These are phyloP conservation scores for Kwoniella newhampshirensis DNA, from an alignment of 768 basidiomycete genomes.

Conservation along the genomic window DNA sequence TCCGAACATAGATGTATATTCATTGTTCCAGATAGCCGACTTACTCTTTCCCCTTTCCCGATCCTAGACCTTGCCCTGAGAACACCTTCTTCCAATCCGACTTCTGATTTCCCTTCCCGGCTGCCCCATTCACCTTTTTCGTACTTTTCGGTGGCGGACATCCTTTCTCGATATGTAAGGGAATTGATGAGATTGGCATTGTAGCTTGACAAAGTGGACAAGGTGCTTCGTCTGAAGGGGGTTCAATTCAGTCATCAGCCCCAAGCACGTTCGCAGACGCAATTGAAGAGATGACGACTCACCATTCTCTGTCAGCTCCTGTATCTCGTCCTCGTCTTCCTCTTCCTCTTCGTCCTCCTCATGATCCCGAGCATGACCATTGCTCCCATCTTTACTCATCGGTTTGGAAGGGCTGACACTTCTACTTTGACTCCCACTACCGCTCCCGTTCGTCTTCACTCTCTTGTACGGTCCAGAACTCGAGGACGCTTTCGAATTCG, in stretches of 20 bases:
- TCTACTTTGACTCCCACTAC: constrained; percentile 15
- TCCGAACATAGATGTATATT: neutral
- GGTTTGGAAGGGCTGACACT: constrained; percentile 19
- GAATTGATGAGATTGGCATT: constrained; percentile 60
- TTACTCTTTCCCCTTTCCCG: constrained; percentile 27
- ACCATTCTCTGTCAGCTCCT: constrained; percentile 39
- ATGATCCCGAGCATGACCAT: neutral
- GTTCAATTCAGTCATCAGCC: constrained; percentile 4
- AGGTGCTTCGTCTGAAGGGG: constrained; percentile 48
- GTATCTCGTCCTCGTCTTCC: constrained; percentile 19
- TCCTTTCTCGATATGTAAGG: constrained; percentile 66
- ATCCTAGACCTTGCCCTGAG: constrained; percentile 25
- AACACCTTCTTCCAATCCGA: constrained; percentile 50
- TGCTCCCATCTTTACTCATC: neutral
- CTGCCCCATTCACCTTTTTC: constrained; percentile 6
- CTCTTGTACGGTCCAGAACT: neutral
- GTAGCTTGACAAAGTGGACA: constrained; percentile 66
- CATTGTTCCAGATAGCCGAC: neutral
- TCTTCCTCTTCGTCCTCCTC: constrained; percentile 5
- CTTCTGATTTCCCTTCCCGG: constrained; percentile 34
- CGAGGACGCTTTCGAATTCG: constrained; percentile 7
- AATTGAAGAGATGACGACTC: neutral
- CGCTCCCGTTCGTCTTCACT: constrained; percentile 7
- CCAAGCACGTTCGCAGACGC: neutral
- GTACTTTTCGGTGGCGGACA: constrained; percentile 55